These are phyloP conservation scores for Saturnispora dispora DNA, from an alignment of 805 yeast species.

Conservation along the genomic window DNA sequence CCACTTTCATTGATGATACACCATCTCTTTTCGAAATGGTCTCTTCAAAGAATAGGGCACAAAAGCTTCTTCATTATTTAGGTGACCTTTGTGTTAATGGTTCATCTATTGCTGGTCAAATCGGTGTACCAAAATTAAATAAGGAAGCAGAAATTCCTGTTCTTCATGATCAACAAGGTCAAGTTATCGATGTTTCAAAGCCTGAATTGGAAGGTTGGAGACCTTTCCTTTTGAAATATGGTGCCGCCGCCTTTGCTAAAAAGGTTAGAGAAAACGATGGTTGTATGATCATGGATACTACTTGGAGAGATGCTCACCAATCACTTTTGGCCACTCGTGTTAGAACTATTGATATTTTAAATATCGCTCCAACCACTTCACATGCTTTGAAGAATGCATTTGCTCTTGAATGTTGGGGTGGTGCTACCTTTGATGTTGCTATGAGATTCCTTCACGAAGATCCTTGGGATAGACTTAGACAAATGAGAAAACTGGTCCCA, in stretches of 20 bases:
- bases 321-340: conserved; percentile 95
- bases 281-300: conserved; percentile 91
- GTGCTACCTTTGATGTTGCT: conserved; percentile 98
- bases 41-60: conserved; percentile 93
- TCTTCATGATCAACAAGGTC: conserved; percentile 47
- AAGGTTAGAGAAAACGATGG: conserved; percentile 80
- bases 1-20: conserved; percentile 74
- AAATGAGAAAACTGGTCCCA: conserved; percentile 83
- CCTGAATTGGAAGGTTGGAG: conserved; percentile 84
- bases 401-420: conserved; percentile 99
- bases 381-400: conserved; percentile 84
- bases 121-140: conserved; percentile 77
- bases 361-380: conserved; percentile 91
- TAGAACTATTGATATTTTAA: conserved; percentile 82
- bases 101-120: conserved; percentile 90
- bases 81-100: conserved; percentile 96
- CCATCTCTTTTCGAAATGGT: conserved; percentile 94
- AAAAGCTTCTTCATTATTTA: conserved; percentile 79
- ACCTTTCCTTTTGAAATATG: conserved; percentile 70
- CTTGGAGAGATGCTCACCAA: conserved; percentile 99
- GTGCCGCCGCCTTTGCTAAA: conserved; percentile 85
- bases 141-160: conserved; percentile 71
- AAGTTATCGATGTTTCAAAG: conserved; percentile 45
- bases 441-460: conserved; percentile 98
- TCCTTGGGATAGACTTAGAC: conserved; percentile 95